Evolutionary conservation across 495 filamentous ascomycete genomes (phyloP).

Genomic region (Penicillium mononematosum): DNA sequence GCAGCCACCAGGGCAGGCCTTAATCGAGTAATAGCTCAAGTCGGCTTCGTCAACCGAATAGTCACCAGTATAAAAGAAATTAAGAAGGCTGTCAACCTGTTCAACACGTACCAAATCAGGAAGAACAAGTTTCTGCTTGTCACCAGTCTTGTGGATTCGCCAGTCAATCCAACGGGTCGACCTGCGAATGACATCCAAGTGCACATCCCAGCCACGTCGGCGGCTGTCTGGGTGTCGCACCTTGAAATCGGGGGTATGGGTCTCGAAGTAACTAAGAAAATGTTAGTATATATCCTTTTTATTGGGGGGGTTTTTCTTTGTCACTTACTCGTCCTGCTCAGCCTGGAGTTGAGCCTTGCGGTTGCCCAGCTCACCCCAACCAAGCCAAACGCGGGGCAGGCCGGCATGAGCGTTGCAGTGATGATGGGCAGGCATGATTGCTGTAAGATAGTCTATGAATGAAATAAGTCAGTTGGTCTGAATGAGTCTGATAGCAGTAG

Average conservation of each 20-base stretch:
- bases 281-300: neutral
- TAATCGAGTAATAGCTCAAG: neutral
- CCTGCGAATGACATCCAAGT: neutral
- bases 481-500: neutral
- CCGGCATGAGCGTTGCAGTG: neutral
- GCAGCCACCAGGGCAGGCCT: neutral
- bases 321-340: neutral
- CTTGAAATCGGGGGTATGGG: neutral
- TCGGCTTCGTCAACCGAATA: conserved; percentile 1
- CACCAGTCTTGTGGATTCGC: neutral
- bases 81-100: neutral
- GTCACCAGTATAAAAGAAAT: conserved; percentile 13
- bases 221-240: neutral
- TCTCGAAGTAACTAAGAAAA: neutral
- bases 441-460: neutral
- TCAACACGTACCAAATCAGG: neutral
- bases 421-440: neutral
- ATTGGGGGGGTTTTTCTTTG: neutral
- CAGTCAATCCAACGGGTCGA: conserved; percentile 6
- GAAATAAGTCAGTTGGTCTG: neutral
- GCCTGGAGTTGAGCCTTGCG: conserved; percentile 8
- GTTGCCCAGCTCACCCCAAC: conserved; percentile 5
- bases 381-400: conserved; percentile 4
- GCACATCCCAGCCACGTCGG: neutral
- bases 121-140: neutral